Percentiles rank a stretch among this genome's conserved stretches.
Conservation (phyloP, 1,284 basidiomycete species). For the Volvariella surrecta region DNA sequence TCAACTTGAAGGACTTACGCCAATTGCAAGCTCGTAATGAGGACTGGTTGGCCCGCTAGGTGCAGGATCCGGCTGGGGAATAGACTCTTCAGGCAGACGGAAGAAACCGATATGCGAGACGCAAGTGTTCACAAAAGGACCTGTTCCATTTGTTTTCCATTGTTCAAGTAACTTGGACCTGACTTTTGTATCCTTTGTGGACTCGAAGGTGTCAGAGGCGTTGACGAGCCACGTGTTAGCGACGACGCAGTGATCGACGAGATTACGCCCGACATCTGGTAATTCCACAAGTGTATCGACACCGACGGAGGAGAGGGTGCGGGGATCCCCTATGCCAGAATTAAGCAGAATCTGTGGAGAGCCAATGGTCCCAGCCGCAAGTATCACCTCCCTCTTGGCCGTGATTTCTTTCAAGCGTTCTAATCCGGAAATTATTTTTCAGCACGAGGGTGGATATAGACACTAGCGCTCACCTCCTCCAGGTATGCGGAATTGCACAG, state of each 20-base stretch:
- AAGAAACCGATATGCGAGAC: constrained; percentile 16
- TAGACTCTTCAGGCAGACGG: constrained; percentile 20
- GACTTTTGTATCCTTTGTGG: neutral
- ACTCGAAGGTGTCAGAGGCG: neutral
- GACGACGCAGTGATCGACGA: constrained; percentile 15
- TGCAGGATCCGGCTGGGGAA: constrained; percentile 22
- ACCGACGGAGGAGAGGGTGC: constrained; percentile 8
- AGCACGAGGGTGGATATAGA: neutral
- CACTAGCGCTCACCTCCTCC: neutral
- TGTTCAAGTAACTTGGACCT: neutral
- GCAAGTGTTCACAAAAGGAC: neutral
- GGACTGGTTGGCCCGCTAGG: constrained; percentile 21
- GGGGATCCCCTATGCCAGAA: constrained; percentile 17
- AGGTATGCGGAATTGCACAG: neutral
- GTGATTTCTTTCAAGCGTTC: constrained; percentile 1
- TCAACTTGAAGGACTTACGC: constrained; percentile 13
- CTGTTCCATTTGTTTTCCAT: constrained; percentile 2
- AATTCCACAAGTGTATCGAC: constrained; percentile 12
- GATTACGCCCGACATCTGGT: constrained; percentile 16
- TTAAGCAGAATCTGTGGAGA: constrained; percentile 16
- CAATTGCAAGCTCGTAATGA: constrained; percentile 21
- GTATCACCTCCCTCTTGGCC: constrained; percentile 17
- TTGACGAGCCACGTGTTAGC: constrained; percentile 10
- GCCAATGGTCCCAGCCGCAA: constrained; percentile 16
- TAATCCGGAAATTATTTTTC: neutral